phyloP scores from a whole-genome alignment of 306 rosid genomes.

The Prunus mira region DNA sequence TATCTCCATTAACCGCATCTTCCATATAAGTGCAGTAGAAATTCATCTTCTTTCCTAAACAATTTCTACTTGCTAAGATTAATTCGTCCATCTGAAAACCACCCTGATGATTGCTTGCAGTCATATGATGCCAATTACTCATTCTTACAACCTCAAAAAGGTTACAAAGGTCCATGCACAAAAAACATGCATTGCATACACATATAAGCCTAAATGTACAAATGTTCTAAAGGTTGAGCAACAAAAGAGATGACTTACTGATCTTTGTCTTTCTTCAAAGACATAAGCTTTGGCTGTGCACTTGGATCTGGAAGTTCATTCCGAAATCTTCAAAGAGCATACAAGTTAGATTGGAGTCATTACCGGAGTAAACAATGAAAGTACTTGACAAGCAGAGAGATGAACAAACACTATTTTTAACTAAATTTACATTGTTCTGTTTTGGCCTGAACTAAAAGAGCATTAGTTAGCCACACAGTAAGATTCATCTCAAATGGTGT shows the following conservation, averaged over 20 bases:
- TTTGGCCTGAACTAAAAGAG: neutral
- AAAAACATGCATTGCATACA: neutral
- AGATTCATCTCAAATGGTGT: neutral
- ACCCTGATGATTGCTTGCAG: neutral
- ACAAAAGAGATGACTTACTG: constrained; percentile 57
- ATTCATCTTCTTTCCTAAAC: neutral
- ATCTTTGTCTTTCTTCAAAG: constrained; percentile 80
- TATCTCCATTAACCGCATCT: neutral
- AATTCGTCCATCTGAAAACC: neutral
- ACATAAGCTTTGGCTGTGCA: constrained; percentile 98
- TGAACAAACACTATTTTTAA: neutral
- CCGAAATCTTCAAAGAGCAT: constrained; percentile 63
- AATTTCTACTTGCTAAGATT: neutral
- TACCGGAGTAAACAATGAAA: constrained; percentile 10
- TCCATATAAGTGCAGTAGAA: neutral
- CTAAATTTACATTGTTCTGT: neutral
- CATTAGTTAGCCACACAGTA: neutral
- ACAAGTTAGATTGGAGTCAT: constrained; percentile 30
- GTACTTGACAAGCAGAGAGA: neutral
- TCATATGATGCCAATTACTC: neutral
- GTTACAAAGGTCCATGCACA: neutral
- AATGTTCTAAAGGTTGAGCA: neutral
- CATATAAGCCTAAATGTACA: constrained; percentile 4
- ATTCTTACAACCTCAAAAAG: neutral
- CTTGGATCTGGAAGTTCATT: constrained; percentile 98